Conservation (phyloP, 2,329 filamentous ascomycete genomes). For the Domatiomyces globalis region DNA sequence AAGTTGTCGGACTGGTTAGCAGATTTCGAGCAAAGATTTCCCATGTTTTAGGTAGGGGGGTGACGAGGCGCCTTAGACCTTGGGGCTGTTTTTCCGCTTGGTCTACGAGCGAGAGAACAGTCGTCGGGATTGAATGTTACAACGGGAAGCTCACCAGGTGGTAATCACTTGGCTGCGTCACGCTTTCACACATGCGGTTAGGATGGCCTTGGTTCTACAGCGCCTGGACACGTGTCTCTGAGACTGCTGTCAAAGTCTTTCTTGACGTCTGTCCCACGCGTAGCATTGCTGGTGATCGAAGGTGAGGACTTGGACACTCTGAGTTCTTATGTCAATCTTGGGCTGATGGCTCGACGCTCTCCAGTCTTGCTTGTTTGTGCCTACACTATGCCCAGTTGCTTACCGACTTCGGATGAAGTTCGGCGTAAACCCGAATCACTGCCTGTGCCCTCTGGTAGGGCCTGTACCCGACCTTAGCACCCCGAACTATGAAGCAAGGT, state of each 20-base stretch:
- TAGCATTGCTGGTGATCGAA: not conserved
- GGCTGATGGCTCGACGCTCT: too few species aligned
- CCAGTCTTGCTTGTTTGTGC: not conserved
- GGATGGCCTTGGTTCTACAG: not conserved
- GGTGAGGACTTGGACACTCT: not conserved
- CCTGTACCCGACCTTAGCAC: not conserved
- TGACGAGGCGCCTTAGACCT: not conserved
- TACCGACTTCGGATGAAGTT: not conserved
- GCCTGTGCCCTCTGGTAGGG: too few species aligned
- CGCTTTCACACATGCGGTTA: not conserved
- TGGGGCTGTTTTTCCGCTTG: not conserved
- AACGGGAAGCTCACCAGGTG: too few species aligned
- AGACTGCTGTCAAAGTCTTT: not conserved
- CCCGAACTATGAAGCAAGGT: not conserved
- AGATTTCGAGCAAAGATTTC: conserved; percentile 70
- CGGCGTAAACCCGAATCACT: too few species aligned
- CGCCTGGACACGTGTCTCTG: not conserved
- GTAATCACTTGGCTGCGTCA: not conserved
- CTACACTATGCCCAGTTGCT: not conserved
- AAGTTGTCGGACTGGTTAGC: conserved; percentile 49
- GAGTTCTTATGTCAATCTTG: not conserved
- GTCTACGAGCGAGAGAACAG: not conserved
- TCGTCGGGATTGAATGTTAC: not conserved
- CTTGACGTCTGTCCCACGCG: not conserved
- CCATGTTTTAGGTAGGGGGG: conserved; percentile 42